Conservation (phyloP, 305 asterid species). For the Andrographis paniculata region DNA sequence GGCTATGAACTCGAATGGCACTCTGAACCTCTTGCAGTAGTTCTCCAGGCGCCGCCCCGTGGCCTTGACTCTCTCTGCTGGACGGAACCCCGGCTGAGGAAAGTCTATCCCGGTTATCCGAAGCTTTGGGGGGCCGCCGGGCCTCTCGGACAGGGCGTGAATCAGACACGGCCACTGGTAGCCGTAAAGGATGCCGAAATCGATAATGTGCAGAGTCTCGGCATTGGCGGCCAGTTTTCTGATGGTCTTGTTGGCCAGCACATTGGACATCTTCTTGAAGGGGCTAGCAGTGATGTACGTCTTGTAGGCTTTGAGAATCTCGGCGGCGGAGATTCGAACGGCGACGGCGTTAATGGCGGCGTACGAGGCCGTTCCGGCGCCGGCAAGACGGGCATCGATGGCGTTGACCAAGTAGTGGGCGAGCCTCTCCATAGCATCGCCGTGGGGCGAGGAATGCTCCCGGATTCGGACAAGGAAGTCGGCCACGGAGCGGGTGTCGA, state of each 20-base stretch:
- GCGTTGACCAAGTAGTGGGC: slow-evolving; percentile 60
- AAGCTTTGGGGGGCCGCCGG: slow-evolving; percentile 43
- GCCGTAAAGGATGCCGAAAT: slow-evolving; percentile 40
- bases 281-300: slow-evolving; percentile 34
- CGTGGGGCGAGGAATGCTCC: slow-evolving; percentile 48
- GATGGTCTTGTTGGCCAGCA: slow-evolving; percentile 35
- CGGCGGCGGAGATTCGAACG: slow-evolving; percentile 40
- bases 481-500: slow-evolving; percentile 27
- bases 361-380: slow-evolving; percentile 41
- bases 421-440: slow-evolving; percentile 62
- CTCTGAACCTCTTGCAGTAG: slow-evolving; percentile 37
- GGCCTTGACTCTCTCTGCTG: slow-evolving; percentile 35
- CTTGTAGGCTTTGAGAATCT: slow-evolving; percentile 31
- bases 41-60: slow-evolving; percentile 33
- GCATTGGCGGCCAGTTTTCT: slow-evolving; percentile 23
- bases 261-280: slow-evolving; percentile 27
- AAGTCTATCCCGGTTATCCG: slow-evolving; percentile 46
- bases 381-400: slow-evolving; percentile 65
- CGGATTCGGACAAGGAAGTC: slow-evolving; percentile 39
- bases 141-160: slow-evolving; percentile 29
- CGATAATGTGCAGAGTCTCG: slow-evolving; percentile 32
- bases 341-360: slow-evolving; percentile 22
- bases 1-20: slow-evolving; percentile 37
- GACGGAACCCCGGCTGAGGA: slow-evolving; percentile 44
- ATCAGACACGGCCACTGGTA: slow-evolving; percentile 53